Evolutionary conservation across 192 early-diverging fungal species (phyloP).

Genomic region (Coemansia reversa): DNA sequence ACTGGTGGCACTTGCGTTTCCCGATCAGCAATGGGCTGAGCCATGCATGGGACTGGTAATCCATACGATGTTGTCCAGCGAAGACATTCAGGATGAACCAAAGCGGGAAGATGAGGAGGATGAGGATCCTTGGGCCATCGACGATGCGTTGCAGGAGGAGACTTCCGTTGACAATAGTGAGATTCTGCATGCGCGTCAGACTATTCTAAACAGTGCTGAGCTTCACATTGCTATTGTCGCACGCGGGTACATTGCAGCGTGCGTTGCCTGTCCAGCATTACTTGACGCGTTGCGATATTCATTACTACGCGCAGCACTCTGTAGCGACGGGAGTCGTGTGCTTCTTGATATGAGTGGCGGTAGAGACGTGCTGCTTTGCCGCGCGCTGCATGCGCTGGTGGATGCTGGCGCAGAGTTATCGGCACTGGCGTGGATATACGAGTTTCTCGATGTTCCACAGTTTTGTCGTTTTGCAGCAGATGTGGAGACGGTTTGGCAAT

Average conservation of each 20-base stretch:
- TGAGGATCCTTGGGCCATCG: slow-evolving; percentile 32
- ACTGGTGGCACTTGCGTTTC: slow-evolving; percentile 24
- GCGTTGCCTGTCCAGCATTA: slow-evolving; percentile 16
- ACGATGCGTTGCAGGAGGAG: slow-evolving; percentile 25
- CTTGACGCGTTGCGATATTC: slow-evolving; percentile 16
- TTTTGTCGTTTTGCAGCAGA: slow-evolving; percentile 9
- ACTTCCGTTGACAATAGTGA: slow-evolving; percentile 2
- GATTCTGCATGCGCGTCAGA: slow-evolving; percentile 9
- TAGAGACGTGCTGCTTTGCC: slow-evolving; percentile 24
- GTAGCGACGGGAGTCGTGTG: slow-evolving; percentile 4
- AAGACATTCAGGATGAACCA: not conserved
- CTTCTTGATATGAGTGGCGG: not conserved
- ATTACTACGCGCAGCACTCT: not conserved
- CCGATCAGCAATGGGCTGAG: slow-evolving; percentile 28
- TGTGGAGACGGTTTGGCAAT: not conserved
- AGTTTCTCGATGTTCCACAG: slow-evolving; percentile 19
- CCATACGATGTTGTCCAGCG: slow-evolving; percentile 2
- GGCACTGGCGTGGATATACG: slow-evolving; percentile 30
- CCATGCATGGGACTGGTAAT: slow-evolving; percentile 30
- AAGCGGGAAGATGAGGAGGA: not conserved
- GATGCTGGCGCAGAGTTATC: slow-evolving; percentile 17
- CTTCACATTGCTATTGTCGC: slow-evolving; percentile 24
- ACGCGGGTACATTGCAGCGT: slow-evolving; percentile 24
- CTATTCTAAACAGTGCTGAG: slow-evolving; percentile 14
- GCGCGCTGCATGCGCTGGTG: slow-evolving; percentile 13